Percentiles rank a stretch among this genome's conserved stretches.
Evolutionary conservation across 1,284 basidiomycete genomes (phyloP).

Genomic region (Fomes fomentarius): DNA sequence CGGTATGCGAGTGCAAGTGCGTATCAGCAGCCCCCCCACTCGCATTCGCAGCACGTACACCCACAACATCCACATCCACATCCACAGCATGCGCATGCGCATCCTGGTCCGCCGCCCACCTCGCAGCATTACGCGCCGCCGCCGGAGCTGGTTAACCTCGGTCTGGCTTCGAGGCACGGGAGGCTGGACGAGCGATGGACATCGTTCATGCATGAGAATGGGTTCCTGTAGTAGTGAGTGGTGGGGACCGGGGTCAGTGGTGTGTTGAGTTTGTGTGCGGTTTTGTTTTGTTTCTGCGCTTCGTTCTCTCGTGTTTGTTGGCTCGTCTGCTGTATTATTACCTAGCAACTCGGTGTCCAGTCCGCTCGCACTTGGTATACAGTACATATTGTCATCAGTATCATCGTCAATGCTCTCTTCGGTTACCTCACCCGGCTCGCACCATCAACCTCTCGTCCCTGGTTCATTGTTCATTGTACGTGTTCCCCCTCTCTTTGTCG

Average conservation of each 20-base stretch:
- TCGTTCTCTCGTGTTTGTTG: background rate
- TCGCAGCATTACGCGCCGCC: constrained; percentile 28
- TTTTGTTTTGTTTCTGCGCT: background rate
- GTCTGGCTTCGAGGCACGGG: constrained; percentile 32
- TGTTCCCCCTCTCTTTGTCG: too few species aligned
- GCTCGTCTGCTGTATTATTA: background rate
- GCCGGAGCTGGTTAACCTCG: constrained; percentile 33
- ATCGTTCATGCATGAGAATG: constrained; percentile 36
- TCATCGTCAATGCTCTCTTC: too few species aligned
- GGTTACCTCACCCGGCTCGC: too few species aligned
- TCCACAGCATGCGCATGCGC: too few species aligned
- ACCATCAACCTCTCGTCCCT: too few species aligned
- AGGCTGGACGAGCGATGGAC: constrained; percentile 36
- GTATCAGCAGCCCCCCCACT: background rate
- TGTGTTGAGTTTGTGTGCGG: background rate
- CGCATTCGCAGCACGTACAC: background rate
- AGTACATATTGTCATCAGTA: too few species aligned
- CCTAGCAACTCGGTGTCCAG: too few species aligned
- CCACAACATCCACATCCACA: background rate
- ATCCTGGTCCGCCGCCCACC: too few species aligned
- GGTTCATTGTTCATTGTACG: too few species aligned
- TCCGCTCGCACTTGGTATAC: too few species aligned
- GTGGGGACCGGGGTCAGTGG: background rate
- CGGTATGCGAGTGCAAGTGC: constrained; percentile 11
- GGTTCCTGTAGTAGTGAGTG: constrained; percentile 29